Base-by-base conservation (phyloP, 75 land plant species). In the Pseudotsuga menziesii region DNA sequence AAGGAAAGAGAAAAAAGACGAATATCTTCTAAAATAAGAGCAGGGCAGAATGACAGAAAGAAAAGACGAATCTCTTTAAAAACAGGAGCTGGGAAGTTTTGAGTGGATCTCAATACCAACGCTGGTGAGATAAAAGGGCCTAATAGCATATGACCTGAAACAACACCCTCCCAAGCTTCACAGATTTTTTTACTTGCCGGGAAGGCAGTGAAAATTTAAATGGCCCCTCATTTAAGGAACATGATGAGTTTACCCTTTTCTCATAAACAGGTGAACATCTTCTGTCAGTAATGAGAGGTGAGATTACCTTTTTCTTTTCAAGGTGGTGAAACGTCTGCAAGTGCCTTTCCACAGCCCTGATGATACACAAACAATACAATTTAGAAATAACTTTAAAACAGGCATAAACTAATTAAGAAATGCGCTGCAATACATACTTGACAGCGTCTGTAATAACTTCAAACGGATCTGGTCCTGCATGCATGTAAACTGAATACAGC, bases 361-460 rank as follows among this genome's bases (percentile, higher is more conserved):
- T 57, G 20, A 36, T 0, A 69, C 56, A 67, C 2, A 67, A 54
- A 22, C 22, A 72, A 73, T 78, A 27, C n/a, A 70, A 55, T 16
- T 56, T 78, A 44, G 52, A 44, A 7, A 69, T 27, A 1, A 61
- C 27, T 7, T 36, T 5, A 67, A 22, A 69, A 3, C 9, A 9
- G 32, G 52, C 13, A 4, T 19, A 41, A 39, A 39, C n/a, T 20
- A 62, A 61, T n/a, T n/a, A n/a, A 16, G 3, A 35, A 13, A 13
- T 12, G 54, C 27, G 27, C 17, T 66, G 72, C 5, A 4, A 25
- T 26, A 25, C 79, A 39, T 81, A 86, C 89, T 77, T 78, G 61
- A 93, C 90, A 36, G 96, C 96, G 58, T 91, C 89, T 67, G n/a
- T 82, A 78, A 93, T 85, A 75, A 91, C 96, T 80, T 91, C 86